phyloP scores from a whole-genome alignment of 805 yeast species.

The Yarrowia alimentaria region DNA sequence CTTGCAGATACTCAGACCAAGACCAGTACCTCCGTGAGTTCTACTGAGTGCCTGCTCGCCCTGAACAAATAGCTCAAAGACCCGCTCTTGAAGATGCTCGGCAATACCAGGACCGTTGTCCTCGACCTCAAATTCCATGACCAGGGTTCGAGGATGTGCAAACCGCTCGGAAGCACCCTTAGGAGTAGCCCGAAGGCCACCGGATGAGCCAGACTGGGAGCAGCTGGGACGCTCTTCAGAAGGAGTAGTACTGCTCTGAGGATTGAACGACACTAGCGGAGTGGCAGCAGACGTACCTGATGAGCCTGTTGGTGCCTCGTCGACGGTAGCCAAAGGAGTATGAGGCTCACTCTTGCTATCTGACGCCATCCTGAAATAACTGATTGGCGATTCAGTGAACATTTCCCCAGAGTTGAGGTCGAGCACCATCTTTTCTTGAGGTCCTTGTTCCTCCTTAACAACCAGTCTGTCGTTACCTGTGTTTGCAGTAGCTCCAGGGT shows the following conservation, averaged over 20 bases:
- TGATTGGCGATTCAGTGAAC: conserved; percentile 20
- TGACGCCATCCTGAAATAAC: conserved; percentile 13
- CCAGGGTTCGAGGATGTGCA: conserved; percentile 46
- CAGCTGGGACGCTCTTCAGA: not conserved
- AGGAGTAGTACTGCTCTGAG: conserved; percentile 1
- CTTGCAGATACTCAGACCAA: conserved; percentile 84
- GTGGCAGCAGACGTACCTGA: not conserved
- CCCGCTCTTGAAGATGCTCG: conserved; percentile 70
- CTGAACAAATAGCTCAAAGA: conserved; percentile 93
- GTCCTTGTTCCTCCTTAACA: conserved; percentile 1
- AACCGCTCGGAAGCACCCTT: conserved; percentile 12
- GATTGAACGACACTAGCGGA: not conserved
- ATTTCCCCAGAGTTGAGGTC: conserved; percentile 14
- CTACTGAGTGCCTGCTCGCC: conserved; percentile 79
- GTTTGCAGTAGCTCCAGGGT: conserved; percentile 19
- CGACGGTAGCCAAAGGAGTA: conserved; percentile 17
- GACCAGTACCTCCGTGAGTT: conserved; percentile 79
- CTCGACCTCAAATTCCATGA: conserved; percentile 64
- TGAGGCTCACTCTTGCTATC: conserved; percentile 12
- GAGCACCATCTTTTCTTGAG: conserved; percentile 20
- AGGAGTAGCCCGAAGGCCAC: conserved; percentile 5
- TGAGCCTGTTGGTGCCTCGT: not conserved
- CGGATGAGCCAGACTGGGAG: not conserved
- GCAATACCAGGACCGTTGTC: conserved; percentile 96
- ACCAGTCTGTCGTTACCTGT: conserved; percentile 18